Evolutionary conservation across 495 filamentous ascomycete species (phyloP), one percentile per base, ranked within the genome.

Genomic region (Lentithecium fluviatile): DNA sequence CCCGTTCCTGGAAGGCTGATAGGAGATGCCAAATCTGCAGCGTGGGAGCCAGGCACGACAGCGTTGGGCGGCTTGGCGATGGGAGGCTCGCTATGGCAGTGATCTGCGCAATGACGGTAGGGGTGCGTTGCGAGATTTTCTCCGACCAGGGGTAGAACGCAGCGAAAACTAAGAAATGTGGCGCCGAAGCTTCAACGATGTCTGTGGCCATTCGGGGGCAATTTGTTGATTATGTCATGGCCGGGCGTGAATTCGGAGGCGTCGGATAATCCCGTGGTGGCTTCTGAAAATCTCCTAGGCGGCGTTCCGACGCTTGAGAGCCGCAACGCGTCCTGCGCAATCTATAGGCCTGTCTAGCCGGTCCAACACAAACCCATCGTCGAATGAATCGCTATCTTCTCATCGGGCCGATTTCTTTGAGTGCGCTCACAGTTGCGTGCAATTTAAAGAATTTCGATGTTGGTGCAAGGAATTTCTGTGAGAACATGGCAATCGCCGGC

Each of bases 131-230:
- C 38, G 49, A 49, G 50, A 53, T 47, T 61, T 52, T 61, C 50
- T 61, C 58, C 58, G 49, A 26, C 24, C 50, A 61, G 58, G 50
- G 43, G 46, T 45, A 58, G 24, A 52, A 12, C 2, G 49, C 26
- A 49, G 19, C 17, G 23, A 38, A 55, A 32, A 52, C n/a, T 48
- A 54, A 48, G 29, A 34, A 42, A 10, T 32, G 50, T 54, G 42
- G 58, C 50, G 58, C 40, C 49, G 19, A 53, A 61, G 40, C 37
- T 36, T 60, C 47, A 60, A 45, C 56, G 38, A 25, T 38, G n/a
- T 17, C 25, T n/a, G 17, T 32, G 29, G 36, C 51, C 49, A 53
- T 29, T 25, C n/a, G 19, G 2, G n/a, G 13, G 8, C 19, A 25
- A 15, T 12, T 15, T 13, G 13, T 5, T n/a, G 50, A 40, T 5